phyloP scores from a whole-genome alignment of 441 rosid species.

The Mallotus repandus region DNA sequence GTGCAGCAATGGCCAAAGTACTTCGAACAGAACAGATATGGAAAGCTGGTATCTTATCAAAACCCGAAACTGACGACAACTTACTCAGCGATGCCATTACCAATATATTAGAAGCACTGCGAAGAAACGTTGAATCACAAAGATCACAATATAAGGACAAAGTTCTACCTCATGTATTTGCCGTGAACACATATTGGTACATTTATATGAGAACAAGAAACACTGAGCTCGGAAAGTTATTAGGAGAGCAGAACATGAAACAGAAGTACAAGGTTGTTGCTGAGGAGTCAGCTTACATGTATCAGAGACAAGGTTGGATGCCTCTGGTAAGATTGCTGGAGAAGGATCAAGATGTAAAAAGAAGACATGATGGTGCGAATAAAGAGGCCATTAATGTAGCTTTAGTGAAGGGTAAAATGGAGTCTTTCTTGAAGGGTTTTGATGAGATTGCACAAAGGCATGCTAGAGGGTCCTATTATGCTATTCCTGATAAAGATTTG shows the following conservation, averaged over 20 bases:
- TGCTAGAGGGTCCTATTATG: conserved; percentile 19
- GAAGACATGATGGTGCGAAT: not conserved
- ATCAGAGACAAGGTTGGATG: conserved; percentile 57
- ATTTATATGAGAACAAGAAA: conserved; percentile 56
- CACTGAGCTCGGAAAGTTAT: conserved; percentile 50
- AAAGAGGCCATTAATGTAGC: conserved; percentile 5
- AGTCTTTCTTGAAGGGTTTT: conserved; percentile 39
- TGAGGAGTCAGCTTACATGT: conserved; percentile 58
- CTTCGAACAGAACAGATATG: conserved; percentile 58
- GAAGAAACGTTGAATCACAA: conserved; percentile 52
- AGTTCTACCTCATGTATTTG: conserved; percentile 38
- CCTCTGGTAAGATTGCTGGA: conserved; percentile 46
- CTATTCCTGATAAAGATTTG: conserved; percentile 50
- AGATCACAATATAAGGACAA: conserved; percentile 46
- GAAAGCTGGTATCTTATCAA: conserved; percentile 52
- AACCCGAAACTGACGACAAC: conserved; percentile 44
- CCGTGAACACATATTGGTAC: conserved; percentile 68
- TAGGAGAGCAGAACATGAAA: conserved; percentile 51
- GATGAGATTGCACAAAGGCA: conserved; percentile 46
- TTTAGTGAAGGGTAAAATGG: conserved; percentile 34
- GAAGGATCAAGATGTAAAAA: conserved; percentile 26
- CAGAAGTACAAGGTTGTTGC: conserved; percentile 46
- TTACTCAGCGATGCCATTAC: conserved; percentile 47
- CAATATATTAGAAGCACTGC: conserved; percentile 57
- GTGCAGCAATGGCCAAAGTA: conserved; percentile 50